Evolutionary conservation across 805 yeast species (phyloP).

Genomic region (Schwanniomyces vanrijiae): DNA sequence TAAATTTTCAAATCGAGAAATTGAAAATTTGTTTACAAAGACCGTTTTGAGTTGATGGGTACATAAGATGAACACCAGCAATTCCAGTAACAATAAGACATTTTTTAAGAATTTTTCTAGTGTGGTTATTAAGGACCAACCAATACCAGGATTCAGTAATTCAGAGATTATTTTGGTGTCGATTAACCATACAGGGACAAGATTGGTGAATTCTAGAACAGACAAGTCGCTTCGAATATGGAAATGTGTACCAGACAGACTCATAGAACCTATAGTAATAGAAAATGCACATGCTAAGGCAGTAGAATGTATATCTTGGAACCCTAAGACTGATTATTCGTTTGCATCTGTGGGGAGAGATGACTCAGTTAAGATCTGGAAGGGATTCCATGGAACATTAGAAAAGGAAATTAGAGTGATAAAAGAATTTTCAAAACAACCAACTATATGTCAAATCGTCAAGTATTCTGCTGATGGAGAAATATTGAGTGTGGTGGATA

Average conservation of each 20-base stretch:
- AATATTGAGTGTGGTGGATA: constrained; percentile 44
- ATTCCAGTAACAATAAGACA: constrained; percentile 9
- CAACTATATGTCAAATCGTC: constrained; percentile 19
- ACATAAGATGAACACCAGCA: constrained; percentile 2
- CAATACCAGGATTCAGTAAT: constrained; percentile 13
- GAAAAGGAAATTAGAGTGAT: constrained; percentile 30
- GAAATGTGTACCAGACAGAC: constrained; percentile 24
- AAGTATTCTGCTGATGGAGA: constrained; percentile 48
- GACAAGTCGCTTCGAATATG: constrained; percentile 45
- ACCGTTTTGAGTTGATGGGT: neutral
- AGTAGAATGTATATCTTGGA: constrained; percentile 48
- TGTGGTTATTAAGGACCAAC: constrained; percentile 12
- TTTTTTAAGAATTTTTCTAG: constrained; percentile 23
- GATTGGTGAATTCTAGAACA: constrained; percentile 42
- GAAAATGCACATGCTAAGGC: constrained; percentile 40
- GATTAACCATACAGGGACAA: constrained; percentile 42
- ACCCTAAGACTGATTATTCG: constrained; percentile 44
- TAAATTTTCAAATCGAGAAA: neutral
- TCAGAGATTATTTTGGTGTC: constrained; percentile 37
- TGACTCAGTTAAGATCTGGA: constrained; percentile 47
- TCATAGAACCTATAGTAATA: constrained; percentile 39
- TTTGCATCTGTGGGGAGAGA: constrained; percentile 54
- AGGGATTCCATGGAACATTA: constrained; percentile 33
- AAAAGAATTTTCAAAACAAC: constrained; percentile 8
- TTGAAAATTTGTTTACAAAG: neutral